Percentiles rank a stretch among this genome's conserved stretches.
Conservation (phyloP, 345 rosid genomes). For the Salix udensis region DNA sequence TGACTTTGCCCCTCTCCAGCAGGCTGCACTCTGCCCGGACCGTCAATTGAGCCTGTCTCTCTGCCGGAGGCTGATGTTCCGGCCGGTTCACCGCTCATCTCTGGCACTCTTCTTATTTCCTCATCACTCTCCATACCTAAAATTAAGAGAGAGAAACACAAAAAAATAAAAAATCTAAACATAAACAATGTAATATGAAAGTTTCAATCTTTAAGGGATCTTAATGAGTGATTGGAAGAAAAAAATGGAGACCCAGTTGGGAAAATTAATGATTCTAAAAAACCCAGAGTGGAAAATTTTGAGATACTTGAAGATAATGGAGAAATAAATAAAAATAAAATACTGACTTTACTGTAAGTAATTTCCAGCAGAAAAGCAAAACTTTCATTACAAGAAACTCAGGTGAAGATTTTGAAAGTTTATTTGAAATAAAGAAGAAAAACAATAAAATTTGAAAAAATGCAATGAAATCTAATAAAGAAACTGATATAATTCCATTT, state of each 20-base stretch:
- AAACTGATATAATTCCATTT: background rate
- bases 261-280: constrained; percentile 9
- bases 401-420: background rate
- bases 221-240: background rate
- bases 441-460: background rate
- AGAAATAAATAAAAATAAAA: background rate
- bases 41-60: constrained; percentile 40
- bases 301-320: background rate
- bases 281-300: constrained; percentile 2
- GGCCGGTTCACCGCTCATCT: constrained; percentile 60
- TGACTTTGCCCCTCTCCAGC: constrained; percentile 58
- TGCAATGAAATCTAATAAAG: background rate
- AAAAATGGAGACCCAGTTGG: constrained; percentile 12
- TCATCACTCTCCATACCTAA: constrained; percentile 93
- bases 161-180: background rate
- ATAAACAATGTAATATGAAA: background rate
- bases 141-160: background rate
- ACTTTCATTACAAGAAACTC: constrained; percentile 8
- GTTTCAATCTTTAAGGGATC: background rate
- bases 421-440: background rate
- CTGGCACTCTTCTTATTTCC: constrained; percentile 94
- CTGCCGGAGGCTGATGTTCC: constrained; percentile 47
- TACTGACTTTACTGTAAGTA: background rate
- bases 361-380: background rate
- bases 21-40: constrained; percentile 43